These are phyloP conservation scores for Cymbidium sinense DNA, from an alignment of 106 monocot genomes.

Conservation along the genomic window DNA sequence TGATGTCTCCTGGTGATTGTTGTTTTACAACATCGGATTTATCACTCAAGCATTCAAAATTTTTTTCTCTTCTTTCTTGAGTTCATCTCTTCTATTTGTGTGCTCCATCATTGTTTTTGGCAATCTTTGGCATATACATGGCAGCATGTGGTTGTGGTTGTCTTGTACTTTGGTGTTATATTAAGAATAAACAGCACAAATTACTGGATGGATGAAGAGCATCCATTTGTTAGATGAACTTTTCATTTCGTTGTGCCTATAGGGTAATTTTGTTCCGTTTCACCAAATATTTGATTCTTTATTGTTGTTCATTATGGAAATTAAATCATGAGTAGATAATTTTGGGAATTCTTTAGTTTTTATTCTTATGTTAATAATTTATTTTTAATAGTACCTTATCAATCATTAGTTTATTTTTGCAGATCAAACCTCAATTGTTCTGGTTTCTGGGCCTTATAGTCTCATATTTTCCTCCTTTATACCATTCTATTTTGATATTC, in stretches of 20 bases:
- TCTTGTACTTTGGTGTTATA: background rate
- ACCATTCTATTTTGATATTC: constrained; percentile 92
- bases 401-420: constrained; percentile 18
- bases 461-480: constrained; percentile 91
- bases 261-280: background rate
- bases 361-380: background rate
- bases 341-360: background rate
- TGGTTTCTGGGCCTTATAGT: constrained; percentile 84
- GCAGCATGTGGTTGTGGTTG: background rate
- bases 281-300: background rate
- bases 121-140: background rate
- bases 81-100: background rate
- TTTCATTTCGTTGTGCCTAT: background rate
- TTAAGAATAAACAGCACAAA: background rate
- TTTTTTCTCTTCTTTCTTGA: no score
- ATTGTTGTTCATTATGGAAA: background rate
- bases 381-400: background rate
- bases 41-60: no score
- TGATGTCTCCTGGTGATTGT: background rate
- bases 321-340: background rate
- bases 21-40: no score
- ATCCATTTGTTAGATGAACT: background rate
- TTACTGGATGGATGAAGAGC: background rate
- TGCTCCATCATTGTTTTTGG: background rate
- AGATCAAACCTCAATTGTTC: constrained; percentile 39